Base-by-base conservation (phyloP, 306 rosid species). In the Inga laurina region DNA sequence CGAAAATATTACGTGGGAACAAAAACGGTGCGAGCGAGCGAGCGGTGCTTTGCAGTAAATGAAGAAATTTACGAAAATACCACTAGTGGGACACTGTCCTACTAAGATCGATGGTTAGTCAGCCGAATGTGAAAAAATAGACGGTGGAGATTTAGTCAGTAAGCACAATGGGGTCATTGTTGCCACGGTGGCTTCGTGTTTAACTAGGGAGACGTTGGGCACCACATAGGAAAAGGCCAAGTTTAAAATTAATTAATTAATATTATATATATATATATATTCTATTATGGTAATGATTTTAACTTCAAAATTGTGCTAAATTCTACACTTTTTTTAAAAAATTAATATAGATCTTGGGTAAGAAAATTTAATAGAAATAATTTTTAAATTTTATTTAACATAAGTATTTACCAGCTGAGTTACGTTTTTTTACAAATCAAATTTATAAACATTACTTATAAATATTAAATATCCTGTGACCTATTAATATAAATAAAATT, bases 1-100 rank as follows among this genome's bases (percentile, higher is more conserved):
- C 61, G 84, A 59, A 82, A 81, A 86, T 80, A 81, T 74, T 73
- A 76, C 32, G 77, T 35, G 10, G 46, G 78, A 75, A 46, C 79
- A 65, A 65, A 67, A 79, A 44, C 34, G 83, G 79, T 62, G 24
- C 22, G 57, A 51, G 57, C 56, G 21, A 15, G 7, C 57, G 69
- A 71, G 30, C 70, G 62, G 72, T 41, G 79, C 66, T 76, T 81
- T 82, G 87, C 85, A 72, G 90, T 88, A 87, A 65, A 74, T 41
- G 6, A 37, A 48, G 11, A 67, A 74, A 81, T 87, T 89, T 87
- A 93, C 98, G 51, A 81, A 87, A 91, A 49, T 93, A 79, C 90
- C 97, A 92, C 91, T 86, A 57, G 46, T 46, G 62, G 27, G 19
- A 9, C 14, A 46, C 10, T 12, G 45, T 18, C 2, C 67, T 72